phyloP scores from a whole-genome alignment of 1,139 yeast genomes.

The Yamadazyma triangularis region DNA sequence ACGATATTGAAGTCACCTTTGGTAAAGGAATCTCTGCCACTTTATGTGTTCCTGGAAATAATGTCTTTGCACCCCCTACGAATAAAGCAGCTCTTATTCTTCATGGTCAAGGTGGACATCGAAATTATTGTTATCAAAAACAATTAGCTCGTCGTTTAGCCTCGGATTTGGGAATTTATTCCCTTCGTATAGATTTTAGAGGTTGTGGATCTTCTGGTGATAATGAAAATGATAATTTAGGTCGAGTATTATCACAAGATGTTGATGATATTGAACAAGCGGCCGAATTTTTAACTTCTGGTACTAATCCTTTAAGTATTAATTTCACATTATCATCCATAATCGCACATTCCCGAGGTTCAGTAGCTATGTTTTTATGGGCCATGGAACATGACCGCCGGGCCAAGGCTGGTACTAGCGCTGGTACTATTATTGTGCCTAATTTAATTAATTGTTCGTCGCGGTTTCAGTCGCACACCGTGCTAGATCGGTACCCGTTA shows the following conservation, averaged over 20 bases:
- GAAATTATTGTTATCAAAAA: conserved; percentile 73
- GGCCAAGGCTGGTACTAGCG: conserved; percentile 21
- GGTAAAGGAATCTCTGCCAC: conserved; percentile 37
- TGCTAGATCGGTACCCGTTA: conserved; percentile 29
- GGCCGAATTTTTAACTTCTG: conserved; percentile 39
- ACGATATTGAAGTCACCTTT: conserved; percentile 35
- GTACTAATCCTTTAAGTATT: conserved; percentile 32
- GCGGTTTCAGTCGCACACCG: conserved; percentile 43
- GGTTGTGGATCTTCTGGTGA: conserved; percentile 79
- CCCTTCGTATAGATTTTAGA: conserved; percentile 77
- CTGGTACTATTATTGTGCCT: conserved; percentile 44
- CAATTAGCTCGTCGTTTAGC: conserved; percentile 60
- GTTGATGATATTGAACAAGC: conserved; percentile 59
- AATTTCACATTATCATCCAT: conserved; percentile 49
- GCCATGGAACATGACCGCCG: conserved; percentile 40
- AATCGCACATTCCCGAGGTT: conserved; percentile 78
- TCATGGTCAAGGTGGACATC: conserved; percentile 86
- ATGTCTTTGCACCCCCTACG: conserved; percentile 33
- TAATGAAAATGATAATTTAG: conserved; percentile 35
- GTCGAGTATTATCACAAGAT: conserved; percentile 62
- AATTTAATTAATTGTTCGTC: conserved; percentile 69
- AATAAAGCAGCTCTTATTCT: conserved; percentile 36
- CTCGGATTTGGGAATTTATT: conserved; percentile 52
- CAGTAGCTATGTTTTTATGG: conserved; percentile 76
- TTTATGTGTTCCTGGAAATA: conserved; percentile 33